These are phyloP conservation scores for Populus nigra DNA, from an alignment of 345 rosid species.

Conservation along the genomic window DNA sequence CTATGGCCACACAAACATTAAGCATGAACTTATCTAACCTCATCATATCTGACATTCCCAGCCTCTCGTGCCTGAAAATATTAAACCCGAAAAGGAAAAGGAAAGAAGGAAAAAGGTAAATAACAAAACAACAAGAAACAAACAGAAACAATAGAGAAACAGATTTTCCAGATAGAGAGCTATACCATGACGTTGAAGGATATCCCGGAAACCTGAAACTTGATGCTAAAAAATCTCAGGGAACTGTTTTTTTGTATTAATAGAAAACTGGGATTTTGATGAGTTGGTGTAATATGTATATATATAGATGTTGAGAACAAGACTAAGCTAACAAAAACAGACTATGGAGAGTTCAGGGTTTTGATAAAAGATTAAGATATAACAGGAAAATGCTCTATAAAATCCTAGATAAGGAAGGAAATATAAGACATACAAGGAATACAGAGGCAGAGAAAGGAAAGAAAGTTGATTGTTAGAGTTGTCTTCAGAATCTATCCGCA, in stretches of 20 bases:
- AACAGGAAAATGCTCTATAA: not conserved
- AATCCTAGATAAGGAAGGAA: not conserved
- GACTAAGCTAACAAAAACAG: not conserved
- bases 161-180: not conserved
- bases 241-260: not conserved
- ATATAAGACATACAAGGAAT: not conserved
- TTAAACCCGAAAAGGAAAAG: not conserved
- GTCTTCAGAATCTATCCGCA: not conserved
- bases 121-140: not conserved
- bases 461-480: not conserved
- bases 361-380: not conserved
- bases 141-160: not conserved
- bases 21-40: constrained; percentile 17
- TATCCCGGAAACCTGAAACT: not conserved
- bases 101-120: not conserved
- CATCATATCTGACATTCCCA: constrained; percentile 28
- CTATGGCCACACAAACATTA: not conserved
- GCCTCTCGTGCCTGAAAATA: constrained; percentile 29
- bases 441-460: not conserved
- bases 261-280: not conserved
- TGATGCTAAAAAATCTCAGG: not conserved
- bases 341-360: not conserved
- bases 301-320: not conserved
- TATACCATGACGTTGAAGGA: constrained; percentile 20
- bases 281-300: not conserved